Evolutionary conservation across 768 basidiomycete species (phyloP).

Genomic region (Xerocomellus amylosporus): DNA sequence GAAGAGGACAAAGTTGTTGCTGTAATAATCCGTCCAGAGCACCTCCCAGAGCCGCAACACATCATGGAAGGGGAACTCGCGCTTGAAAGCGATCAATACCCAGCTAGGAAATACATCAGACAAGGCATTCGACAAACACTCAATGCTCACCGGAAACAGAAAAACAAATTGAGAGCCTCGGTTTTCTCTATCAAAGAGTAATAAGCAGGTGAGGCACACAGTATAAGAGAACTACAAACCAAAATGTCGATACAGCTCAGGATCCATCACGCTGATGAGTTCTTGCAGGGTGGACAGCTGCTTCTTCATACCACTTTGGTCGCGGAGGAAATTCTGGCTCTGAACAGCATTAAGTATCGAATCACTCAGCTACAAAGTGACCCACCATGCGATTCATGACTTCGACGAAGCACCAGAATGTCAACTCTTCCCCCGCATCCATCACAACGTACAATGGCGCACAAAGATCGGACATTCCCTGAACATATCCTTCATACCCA

Average conservation of each 20-base stretch:
- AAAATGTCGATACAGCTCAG: conserved; percentile 88
- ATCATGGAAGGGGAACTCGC: conserved; percentile 92
- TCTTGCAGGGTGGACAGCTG: conserved; percentile 88
- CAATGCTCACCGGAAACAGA: conserved; percentile 86
- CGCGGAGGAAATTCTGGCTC: conserved; percentile 94
- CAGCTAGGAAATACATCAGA: conserved; percentile 47
- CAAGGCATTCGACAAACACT: background rate
- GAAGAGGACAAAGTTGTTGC: conserved; percentile 85
- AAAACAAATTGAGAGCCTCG: conserved; percentile 91
- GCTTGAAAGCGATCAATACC: conserved; percentile 92
- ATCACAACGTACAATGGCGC: conserved; percentile 92
- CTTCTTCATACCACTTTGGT: conserved; percentile 98
- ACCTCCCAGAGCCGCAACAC: conserved; percentile 93
- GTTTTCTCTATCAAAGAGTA: conserved; percentile 61
- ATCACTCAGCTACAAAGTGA: conserved; percentile 9
- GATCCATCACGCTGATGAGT: conserved; percentile 91
- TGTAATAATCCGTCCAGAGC: conserved; percentile 89
- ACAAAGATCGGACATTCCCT: conserved; percentile 97
- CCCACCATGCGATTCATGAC: conserved; percentile 94
- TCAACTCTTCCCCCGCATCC: conserved; percentile 83
- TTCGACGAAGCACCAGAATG: conserved; percentile 95
- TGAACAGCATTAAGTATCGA: conserved; percentile 31
- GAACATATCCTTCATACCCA: conserved; percentile 77
- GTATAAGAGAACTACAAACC: conserved; percentile 40
- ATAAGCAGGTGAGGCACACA: background rate